phyloP scores from a whole-genome alignment of 345 rosid species.

The rapeseed (Brassica napus) region Da-Ae NC_063449.1:18440001-18440500 shows the following conservation, averaged over 20 bases:
- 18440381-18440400: no score
- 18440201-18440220: background rate
- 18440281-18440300: background rate
- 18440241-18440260: background rate
- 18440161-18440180: background rate
- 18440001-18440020: constrained; percentile 2
- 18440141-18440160: background rate
- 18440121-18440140: no score
- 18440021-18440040: no score
- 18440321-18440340: no score
- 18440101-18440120: background rate
- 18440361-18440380: no score
- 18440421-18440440: no score
- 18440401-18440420: no score
- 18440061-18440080: constrained; percentile 42
- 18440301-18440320: background rate
- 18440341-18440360: no score
- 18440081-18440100: no score
- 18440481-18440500: constrained; percentile 50
- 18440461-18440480: constrained; percentile 54
- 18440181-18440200: background rate
- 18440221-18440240: background rate
- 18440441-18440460: background rate
- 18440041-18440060: constrained; percentile 49
- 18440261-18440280: background rate